Evolutionary conservation across 169 alveolate species (phyloP), one percentile per base, ranked within the genome.

Genomic region (Plasmodium fragile): DNA sequence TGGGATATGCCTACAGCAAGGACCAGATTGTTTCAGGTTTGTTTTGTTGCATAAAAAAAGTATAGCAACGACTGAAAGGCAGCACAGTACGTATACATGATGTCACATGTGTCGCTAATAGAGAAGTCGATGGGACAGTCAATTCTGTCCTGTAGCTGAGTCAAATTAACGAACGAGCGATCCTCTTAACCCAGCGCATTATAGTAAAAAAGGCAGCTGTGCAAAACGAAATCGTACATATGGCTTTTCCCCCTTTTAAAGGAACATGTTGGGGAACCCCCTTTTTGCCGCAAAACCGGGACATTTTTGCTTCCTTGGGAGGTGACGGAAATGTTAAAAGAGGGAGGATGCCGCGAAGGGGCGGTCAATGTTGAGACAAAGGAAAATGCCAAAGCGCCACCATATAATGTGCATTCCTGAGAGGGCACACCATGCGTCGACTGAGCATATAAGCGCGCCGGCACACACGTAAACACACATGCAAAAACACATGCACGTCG

Each of bases 191-290:
- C 34, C 13, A 65, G 36, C 39, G 5, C n/a, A 65, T 6, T 11
- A 18, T 18, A 65, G 36, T 18, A 25, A 22, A 25, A 25, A 65
- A 2, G 41, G 7, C n/a, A 4, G 13, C 36, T 65, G 6, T 7
- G 18, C 75, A 65, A 22, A 25, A 18, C 36, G 1, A 3, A 65
- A 7, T 25, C 36, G n/a, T 65, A 6, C 7, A 65, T 65, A 65
- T 25, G 4, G 1, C 8, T 59, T 75, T 41, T 32, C 65, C 80
- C 13, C 45, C 13, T 8, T 81, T 69, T 82, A 95, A 83, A 93
- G 98, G 99, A 5, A 98, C 99, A 13, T 95, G 98, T 41, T 98
- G 99, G 99, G 99, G 99, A 13, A 96, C 97, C 16, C 97, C 96
- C 41, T 98, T 97, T 93, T 92, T 97, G 34, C 99, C 99, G 2